Percentiles rank a stretch among this genome's conserved stretches.
phyloP scores from a whole-genome alignment of 768 basidiomycete species.

The Russula ochroleuca region DNA sequence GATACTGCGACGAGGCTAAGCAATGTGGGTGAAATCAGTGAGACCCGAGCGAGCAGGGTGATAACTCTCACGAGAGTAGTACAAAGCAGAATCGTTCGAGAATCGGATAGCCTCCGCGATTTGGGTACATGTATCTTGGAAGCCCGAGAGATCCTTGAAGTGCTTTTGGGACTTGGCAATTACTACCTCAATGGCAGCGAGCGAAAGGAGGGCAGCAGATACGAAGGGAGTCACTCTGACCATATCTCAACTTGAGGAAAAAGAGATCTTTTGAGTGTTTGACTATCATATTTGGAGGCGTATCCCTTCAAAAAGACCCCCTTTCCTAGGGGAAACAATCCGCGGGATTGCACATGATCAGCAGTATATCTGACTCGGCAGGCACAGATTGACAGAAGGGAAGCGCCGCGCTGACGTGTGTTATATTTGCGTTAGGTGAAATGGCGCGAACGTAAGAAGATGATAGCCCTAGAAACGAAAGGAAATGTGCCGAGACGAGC shows the following conservation, averaged over 20 bases:
- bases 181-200: not conserved
- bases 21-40: not conserved
- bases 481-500: not conserved
- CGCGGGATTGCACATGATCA: not conserved
- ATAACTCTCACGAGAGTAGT: slow-evolving; percentile 14
- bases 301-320: not conserved
- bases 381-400: not conserved
- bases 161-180: not conserved
- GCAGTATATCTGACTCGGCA: not conserved
- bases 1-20: slow-evolving; percentile 16
- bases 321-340: not conserved
- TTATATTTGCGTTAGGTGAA: not conserved
- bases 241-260: not conserved
- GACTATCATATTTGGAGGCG: not conserved
- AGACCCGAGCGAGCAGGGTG: not conserved
- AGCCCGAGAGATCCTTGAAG: not conserved
- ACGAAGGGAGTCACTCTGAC: not conserved
- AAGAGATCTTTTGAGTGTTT: not conserved
- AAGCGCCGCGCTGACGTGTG: not conserved
- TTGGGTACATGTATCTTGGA: not conserved
- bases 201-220: not conserved
- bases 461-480: not conserved
- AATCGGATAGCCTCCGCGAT: slow-evolving; percentile 8
- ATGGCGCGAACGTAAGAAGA: not conserved
- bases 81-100: slow-evolving; percentile 11